Evolutionary conservation across 805 yeast species (phyloP).

Genomic region (Kuraishia floccosa): DNA sequence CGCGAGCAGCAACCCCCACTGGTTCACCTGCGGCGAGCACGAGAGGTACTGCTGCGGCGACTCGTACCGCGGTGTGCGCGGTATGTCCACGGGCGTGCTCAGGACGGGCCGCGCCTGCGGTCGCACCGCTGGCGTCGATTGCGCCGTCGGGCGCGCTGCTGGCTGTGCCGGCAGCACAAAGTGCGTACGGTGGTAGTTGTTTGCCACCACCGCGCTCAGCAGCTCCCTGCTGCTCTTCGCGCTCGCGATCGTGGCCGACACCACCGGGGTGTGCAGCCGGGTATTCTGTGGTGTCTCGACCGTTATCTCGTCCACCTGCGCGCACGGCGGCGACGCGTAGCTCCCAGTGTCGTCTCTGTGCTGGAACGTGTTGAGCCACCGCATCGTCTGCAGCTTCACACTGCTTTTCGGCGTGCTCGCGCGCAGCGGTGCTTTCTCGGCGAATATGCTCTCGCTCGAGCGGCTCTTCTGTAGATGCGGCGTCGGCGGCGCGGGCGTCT

Average conservation of each 20-base stretch:
- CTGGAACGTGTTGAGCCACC: conserved; percentile 5
- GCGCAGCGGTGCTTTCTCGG: conserved; percentile 2
- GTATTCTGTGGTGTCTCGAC: too few species aligned
- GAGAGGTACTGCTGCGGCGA: background rate
- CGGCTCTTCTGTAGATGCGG: too few species aligned
- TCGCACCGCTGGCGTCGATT: background rate
- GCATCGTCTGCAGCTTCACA: conserved; percentile 2
- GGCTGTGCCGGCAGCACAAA: background rate
- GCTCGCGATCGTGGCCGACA: too few species aligned
- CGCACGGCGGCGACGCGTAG: too few species aligned
- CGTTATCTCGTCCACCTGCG: too few species aligned
- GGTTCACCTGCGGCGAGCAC: background rate
- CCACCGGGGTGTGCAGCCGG: too few species aligned
- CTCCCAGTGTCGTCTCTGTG: conserved; percentile 1
- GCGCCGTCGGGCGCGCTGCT: background rate
- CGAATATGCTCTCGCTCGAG: conserved; percentile 19
- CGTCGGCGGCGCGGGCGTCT: too few species aligned
- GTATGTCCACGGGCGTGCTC: too few species aligned
- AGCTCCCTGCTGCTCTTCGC: conserved; percentile 1
- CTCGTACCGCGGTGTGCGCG: too few species aligned
- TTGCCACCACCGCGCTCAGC: conserved; percentile 1
- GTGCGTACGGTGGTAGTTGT: background rate
- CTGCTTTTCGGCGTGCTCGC: background rate
- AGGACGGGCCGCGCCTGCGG: too few species aligned
- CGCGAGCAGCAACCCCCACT: conserved; percentile 1